Evolutionary conservation across 495 filamentous ascomycete genomes (phyloP), one percentile per base, ranked within the genome.

Genomic region (Lentithecium fluviatile): DNA sequence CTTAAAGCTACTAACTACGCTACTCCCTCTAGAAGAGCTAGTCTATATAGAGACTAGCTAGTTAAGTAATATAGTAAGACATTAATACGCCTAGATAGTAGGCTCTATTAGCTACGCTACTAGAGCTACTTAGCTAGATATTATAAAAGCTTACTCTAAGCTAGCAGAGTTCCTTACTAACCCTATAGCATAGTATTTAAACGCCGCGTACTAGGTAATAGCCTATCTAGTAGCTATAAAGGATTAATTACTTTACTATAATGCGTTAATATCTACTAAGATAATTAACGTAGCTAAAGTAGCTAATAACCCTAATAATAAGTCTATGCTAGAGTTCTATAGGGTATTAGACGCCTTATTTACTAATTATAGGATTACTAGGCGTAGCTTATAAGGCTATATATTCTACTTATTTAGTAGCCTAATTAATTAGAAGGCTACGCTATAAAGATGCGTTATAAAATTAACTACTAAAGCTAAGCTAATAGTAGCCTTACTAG

Each of bases 381-480:
- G 13, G 19, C 4, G 6, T 3, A 43, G 40, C 40, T 43, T 20
- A n/a, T 43, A n/a, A n/a, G 19, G 13, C 4, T 43, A 43, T 43
- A 43, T 43, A 43, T 43, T 43, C 19, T n/a, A 6, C 6, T 13
- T 43, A 43, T 43, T 43, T 20, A 43, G 40, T n/a, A n/a, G 13
- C 4, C 15, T 13, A 6, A 25, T 50, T 20, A 25, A 50, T 50
- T 50, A 50, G 15, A 50, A 50, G 46, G 26, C 15, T 13, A 50
- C n/a, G 21, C 5, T 20, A n/a, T 25, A 50, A 15, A 5, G 15
- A 24, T 50, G 6, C 6, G 15, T 50, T 50, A 50, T 25, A 20
- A 50, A 50, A 50, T 50, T 50, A 50, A 50, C 21, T 2, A 50
- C 26, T 50, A 50, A 50, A n/a, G 5, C n/a, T 4, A 15, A 50